phyloP scores from a whole-genome alignment of 768 basidiomycete genomes.

The Sistotremastrum niveocremeum region DNA sequence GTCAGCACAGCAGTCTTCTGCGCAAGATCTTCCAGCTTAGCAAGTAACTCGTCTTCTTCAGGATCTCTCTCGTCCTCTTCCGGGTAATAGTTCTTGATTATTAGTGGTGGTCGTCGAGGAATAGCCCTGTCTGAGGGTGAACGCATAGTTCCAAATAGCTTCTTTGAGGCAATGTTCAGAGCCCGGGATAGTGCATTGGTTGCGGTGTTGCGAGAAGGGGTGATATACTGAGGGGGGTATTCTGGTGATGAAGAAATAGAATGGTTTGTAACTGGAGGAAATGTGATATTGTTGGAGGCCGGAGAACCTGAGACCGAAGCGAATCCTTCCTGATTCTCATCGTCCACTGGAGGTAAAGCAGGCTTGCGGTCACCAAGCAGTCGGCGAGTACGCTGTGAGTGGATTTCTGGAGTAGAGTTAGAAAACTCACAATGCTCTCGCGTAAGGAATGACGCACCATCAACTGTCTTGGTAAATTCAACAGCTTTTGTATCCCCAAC shows the following conservation, averaged over 20 bases:
- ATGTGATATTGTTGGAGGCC: slow-evolving; percentile 12
- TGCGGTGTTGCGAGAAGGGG: slow-evolving; percentile 46
- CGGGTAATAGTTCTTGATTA: slow-evolving; percentile 27
- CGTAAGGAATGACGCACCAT: slow-evolving; percentile 42
- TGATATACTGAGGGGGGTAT: slow-evolving; percentile 47
- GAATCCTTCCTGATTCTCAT: slow-evolving; percentile 24
- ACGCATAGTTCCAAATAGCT: slow-evolving; percentile 50
- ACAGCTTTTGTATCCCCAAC: slow-evolving; percentile 83
- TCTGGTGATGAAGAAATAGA: slow-evolving; percentile 23
- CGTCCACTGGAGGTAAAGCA: slow-evolving; percentile 33
- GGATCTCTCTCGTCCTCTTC: slow-evolving; percentile 41
- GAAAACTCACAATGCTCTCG: slow-evolving; percentile 3
- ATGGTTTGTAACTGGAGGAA: slow-evolving; percentile 8
- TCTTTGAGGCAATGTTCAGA: slow-evolving; percentile 68
- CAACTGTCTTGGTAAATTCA: slow-evolving; percentile 83
- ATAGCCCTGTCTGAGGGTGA: slow-evolving; percentile 28
- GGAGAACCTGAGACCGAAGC: slow-evolving; percentile 14
- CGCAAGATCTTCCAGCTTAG: slow-evolving; percentile 71
- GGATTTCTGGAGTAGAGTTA: slow-evolving; percentile 39
- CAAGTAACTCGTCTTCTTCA: slow-evolving; percentile 75
- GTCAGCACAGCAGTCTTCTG: slow-evolving; percentile 93
- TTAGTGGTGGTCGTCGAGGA: slow-evolving; percentile 45
- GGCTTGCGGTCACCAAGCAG: slow-evolving; percentile 46
- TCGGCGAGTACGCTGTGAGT: slow-evolving; percentile 35
- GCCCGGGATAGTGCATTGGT: slow-evolving; percentile 70